A percentile compares a stretch with the other conserved stretches of the same genome.
phyloP scores from a whole-genome alignment of 208 protist genomes.

The Trypanosomatidae sp. region DNA sequence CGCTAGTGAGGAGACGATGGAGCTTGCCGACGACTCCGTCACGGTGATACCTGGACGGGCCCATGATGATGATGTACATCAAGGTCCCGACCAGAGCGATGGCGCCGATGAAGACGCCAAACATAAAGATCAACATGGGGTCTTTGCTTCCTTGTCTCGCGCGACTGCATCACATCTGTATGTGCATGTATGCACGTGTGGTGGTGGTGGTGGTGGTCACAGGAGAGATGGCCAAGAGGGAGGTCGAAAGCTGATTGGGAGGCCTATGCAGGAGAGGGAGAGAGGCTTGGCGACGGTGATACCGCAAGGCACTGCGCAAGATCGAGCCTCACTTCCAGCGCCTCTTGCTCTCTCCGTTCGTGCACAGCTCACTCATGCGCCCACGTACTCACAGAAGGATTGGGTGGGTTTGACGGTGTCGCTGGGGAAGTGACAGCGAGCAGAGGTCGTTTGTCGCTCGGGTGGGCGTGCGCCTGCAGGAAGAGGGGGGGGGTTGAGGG shows the following conservation, averaged over 20 bases:
- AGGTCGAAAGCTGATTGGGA: neutral
- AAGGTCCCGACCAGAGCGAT: constrained; percentile 44
- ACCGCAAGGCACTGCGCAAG: neutral
- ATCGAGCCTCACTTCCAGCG: neutral
- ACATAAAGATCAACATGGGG: constrained; percentile 25
- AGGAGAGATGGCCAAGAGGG: neutral
- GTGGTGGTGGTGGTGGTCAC: neutral
- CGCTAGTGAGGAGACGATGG: constrained; percentile 34
- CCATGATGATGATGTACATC: constrained; percentile 92
- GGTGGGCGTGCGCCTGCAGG: neutral
- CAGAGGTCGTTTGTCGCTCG: neutral
- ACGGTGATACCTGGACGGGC: constrained; percentile 83
- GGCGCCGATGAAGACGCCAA: constrained; percentile 34
- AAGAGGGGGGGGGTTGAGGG: neutral
- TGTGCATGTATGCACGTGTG: neutral
- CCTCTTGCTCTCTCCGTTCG: neutral
- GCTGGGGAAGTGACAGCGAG: neutral
- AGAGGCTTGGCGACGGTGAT: neutral
- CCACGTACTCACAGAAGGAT: neutral
- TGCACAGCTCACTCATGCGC: neutral
- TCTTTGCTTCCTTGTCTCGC: neutral
- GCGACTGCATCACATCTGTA: neutral
- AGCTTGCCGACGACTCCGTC: constrained; percentile 77
- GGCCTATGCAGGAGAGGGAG: neutral
- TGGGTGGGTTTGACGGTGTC: neutral